These are phyloP conservation scores for Pichia sp. DNA, from an alignment of 1,139 yeast genomes.

Conservation along the genomic window DNA sequence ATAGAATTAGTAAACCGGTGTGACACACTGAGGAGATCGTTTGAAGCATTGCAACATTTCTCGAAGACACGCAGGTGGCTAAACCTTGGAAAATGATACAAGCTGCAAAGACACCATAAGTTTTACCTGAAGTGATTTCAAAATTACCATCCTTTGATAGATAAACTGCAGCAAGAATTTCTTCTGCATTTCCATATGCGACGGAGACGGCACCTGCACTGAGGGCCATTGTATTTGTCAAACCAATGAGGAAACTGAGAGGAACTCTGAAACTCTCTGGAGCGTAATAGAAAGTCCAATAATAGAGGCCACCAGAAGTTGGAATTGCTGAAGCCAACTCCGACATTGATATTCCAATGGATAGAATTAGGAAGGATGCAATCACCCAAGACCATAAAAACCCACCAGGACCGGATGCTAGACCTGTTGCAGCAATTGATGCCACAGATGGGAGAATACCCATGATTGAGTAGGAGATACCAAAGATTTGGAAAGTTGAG, in stretches of 20 bases:
- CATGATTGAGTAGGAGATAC: conserved; percentile 48
- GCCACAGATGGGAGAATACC: conserved; percentile 44
- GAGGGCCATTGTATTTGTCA: conserved; percentile 51
- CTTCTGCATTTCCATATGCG: conserved; percentile 51
- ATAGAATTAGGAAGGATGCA: conserved; percentile 42
- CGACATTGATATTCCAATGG: conserved; percentile 49
- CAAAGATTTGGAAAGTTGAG: conserved; percentile 44
- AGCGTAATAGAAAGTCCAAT: conserved; percentile 49
- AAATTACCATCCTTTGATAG: conserved; percentile 42
- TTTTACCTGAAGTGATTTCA: conserved; percentile 38
- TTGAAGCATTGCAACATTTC: conserved; percentile 51
- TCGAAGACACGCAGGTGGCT: conserved; percentile 44
- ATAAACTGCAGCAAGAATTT: conserved; percentile 45
- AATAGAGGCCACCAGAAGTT: conserved; percentile 63
- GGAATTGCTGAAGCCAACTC: conserved; percentile 62
- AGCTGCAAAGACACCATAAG: conserved; percentile 52
- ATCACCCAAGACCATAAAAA: conserved; percentile 63
- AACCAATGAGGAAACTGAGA: conserved; percentile 50
- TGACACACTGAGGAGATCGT: conserved; percentile 51
- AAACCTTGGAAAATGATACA: conserved; percentile 39
- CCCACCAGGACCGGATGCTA: conserved; percentile 48
- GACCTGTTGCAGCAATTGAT: conserved; percentile 33
- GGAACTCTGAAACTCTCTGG: conserved; percentile 36
- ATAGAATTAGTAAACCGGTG: conserved; percentile 44
- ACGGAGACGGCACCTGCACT: conserved; percentile 54